Base-by-base conservation (phyloP, 2,329 filamentous ascomycete genomes). In the Aplosporella prunicola region DNA sequence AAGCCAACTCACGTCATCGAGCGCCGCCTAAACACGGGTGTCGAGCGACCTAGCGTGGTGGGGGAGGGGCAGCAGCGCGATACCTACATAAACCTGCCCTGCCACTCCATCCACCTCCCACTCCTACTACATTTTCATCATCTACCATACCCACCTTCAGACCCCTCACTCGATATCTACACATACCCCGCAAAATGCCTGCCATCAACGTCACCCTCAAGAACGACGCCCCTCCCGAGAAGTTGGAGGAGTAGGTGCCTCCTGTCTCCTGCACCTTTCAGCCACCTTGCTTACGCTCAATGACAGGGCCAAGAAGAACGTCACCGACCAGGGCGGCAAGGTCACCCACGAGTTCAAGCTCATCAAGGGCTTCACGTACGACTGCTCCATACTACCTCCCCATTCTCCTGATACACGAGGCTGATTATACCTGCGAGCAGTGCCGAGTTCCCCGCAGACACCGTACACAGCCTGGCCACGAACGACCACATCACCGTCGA, bases 341-440 rank as follows among this genome's bases (percentile, higher is more conserved):
- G 91, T 96, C 65, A 76, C 67, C 39, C 28, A 91, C 51, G 83
- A 91, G 60, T 94, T 85, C 70, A 80, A 66, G 43, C 64, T 94
- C 51, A 87, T 94, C 72, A 93, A 89, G 68, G 88, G 82, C 41
- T 95, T 95, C 68, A 80, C 83, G 89, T 95, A 77, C 50, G 83
- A 70, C 31, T 22, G 15, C 39, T 33, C 28, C 28, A 18, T 6
- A 23, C 13, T 9, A 22, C 17, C 17, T 11, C 15, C 5, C 9
- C 27, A 5, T 16, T 9, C 20, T 16, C 32, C 35, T 20, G 27
- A 23, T n/a, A 24, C 13, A 14, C 14, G n/a, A 16, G 13, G 15
- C 3, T 10, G 27, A 14, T 22, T 20, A n/a, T 13, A 24, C 18
- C 47, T 16, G 18, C 17, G 26, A 48, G 40, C 43, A 94, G 88